phyloP scores from a whole-genome alignment of 805 yeast genomes.

The Ogataea kodamae region DNA sequence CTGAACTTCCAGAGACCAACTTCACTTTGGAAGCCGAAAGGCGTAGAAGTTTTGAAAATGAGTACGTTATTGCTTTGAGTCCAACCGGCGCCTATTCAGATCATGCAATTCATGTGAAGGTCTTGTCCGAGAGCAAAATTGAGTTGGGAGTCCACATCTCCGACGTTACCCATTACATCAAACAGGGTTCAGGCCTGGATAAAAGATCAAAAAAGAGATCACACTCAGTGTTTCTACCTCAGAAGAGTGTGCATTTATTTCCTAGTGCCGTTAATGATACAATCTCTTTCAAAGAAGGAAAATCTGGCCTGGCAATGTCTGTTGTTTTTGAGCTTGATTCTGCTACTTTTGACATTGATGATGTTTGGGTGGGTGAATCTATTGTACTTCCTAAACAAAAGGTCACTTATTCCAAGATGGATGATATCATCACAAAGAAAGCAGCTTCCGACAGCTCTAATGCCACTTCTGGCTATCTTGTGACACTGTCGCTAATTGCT shows the following conservation, averaged over 20 bases:
- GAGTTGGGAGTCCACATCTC: conserved; percentile 84
- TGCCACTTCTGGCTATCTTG: conserved; percentile 57
- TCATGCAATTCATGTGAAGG: conserved; percentile 77
- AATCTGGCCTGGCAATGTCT: conserved; percentile 63
- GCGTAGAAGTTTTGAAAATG: conserved; percentile 54
- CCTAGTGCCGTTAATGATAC: conserved; percentile 62
- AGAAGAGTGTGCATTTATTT: conserved; percentile 60
- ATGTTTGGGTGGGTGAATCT: conserved; percentile 74
- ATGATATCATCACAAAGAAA: conserved; percentile 40
- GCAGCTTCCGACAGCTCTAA: conserved; percentile 39
- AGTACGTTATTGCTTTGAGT: conserved; percentile 61
- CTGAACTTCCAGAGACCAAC: conserved; percentile 38
- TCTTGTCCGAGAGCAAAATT: conserved; percentile 53
- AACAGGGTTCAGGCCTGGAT: conserved; percentile 74
- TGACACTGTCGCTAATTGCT: conserved; percentile 61
- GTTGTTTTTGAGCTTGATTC: conserved; percentile 80
- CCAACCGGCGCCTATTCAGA: conserved; percentile 61
- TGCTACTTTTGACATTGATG: conserved; percentile 63
- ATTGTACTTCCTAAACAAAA: conserved; percentile 59
- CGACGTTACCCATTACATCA: conserved; percentile 71
- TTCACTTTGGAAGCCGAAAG: conserved; percentile 33
- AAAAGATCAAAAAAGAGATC: conserved; percentile 89
- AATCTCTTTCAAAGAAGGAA: conserved; percentile 59
- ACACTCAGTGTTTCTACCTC: conserved; percentile 83
- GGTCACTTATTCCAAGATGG: conserved; percentile 54